Conservation (phyloP, 495 filamentous ascomycete genomes). For the Penicillium angulare region DNA sequence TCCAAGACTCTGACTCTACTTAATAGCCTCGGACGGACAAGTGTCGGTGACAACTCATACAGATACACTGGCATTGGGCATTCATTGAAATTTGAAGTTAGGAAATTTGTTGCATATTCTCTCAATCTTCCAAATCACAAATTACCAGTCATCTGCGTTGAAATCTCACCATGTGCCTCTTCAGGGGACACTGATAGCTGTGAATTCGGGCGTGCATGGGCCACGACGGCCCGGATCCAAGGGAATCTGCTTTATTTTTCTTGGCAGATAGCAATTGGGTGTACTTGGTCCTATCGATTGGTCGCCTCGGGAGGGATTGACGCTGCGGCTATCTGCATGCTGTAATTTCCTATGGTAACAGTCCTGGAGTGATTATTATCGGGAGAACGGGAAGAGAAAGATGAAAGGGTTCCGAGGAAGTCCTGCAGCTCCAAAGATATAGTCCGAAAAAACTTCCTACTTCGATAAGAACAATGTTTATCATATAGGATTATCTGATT, state of each 20-base stretch:
- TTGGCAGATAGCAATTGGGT: slow-evolving; percentile 8
- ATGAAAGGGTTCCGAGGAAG: neutral
- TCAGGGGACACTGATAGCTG: slow-evolving; percentile 1
- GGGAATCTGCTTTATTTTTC: slow-evolving; percentile 11
- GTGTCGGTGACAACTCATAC: too few species aligned
- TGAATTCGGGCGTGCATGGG: slow-evolving; percentile 5
- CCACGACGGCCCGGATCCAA: slow-evolving; percentile 7
- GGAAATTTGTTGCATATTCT: too few species aligned
- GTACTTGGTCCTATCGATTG: neutral
- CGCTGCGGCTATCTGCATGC: neutral
- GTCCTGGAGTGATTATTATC: too few species aligned
- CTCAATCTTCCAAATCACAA: too few species aligned
- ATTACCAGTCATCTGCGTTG: too few species aligned
- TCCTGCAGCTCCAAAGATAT: neutral
- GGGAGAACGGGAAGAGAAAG: neutral
- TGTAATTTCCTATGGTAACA: neutral
- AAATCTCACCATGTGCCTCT: neutral
- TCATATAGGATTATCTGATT: neutral
- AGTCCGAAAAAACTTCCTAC: neutral
- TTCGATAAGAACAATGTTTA: neutral
- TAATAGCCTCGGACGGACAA: too few species aligned
- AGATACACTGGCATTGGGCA: too few species aligned
- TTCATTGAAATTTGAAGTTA: too few species aligned
- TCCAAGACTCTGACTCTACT: too few species aligned
- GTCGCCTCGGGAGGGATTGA: neutral